A percentile compares a stretch with the other conserved stretches of the same genome.
Conservation (phyloP, 768 basidiomycete species). For the Boletus barrowsii region DNA sequence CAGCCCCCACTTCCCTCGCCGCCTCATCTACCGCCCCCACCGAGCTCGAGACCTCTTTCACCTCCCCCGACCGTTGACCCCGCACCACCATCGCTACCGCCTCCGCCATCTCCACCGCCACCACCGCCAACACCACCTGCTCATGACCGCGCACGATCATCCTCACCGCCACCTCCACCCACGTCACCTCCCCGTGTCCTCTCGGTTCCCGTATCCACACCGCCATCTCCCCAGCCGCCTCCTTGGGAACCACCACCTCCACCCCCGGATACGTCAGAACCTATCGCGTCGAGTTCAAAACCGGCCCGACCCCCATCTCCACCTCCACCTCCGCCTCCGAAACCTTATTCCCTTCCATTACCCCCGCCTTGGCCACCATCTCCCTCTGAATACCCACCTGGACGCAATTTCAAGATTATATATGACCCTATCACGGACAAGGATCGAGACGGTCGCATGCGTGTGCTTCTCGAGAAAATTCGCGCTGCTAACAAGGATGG, state of each 20-base stretch:
- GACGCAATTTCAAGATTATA: slow-evolving; percentile 56
- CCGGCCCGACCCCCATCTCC: slow-evolving; percentile 2
- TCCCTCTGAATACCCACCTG: slow-evolving; percentile 44
- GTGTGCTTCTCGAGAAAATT: slow-evolving; percentile 41
- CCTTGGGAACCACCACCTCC: slow-evolving; percentile 15
- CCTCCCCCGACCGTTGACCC: slow-evolving; percentile 9
- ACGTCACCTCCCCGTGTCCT: slow-evolving; percentile 23
- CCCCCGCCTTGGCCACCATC: slow-evolving; percentile 57
- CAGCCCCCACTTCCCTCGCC: slow-evolving; percentile 25
- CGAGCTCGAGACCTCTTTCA: slow-evolving; percentile 13
- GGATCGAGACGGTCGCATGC: slow-evolving; percentile 39
- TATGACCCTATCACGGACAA: slow-evolving; percentile 59
- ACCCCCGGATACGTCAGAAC: slow-evolving; percentile 24
- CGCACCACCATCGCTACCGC: slow-evolving; percentile 22
- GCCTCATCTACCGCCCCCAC: slow-evolving; percentile 26
- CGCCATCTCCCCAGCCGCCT: slow-evolving; percentile 27
- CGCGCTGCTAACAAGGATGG: slow-evolving; percentile 32
- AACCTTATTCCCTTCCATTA: slow-evolving; percentile 40
- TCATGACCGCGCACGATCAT: slow-evolving; percentile 19
- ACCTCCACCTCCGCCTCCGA: slow-evolving; percentile 30
- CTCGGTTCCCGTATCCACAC: slow-evolving; percentile 27
- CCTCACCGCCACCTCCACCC: slow-evolving; percentile 25
- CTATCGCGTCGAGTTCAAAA: slow-evolving; percentile 29
- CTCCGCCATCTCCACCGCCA: slow-evolving; percentile 14
- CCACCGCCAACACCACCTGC: slow-evolving; percentile 9